Conservation (phyloP, 129 eudicot species). For the Pittosporum tobira region DNA sequence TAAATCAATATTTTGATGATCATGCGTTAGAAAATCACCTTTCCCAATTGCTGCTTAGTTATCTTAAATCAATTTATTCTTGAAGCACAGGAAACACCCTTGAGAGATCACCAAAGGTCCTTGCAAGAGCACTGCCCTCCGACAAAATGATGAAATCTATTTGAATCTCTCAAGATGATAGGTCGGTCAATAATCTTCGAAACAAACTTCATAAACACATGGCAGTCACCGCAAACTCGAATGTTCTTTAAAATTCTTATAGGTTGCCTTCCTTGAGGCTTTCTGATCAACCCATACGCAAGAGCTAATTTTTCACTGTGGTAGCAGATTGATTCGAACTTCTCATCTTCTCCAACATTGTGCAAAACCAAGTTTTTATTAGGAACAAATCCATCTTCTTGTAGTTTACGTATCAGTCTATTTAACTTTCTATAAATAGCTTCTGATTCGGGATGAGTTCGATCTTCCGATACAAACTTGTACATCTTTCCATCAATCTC, state of each 20-base stretch:
- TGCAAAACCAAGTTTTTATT: constrained; percentile 36
- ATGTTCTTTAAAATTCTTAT: constrained; percentile 41
- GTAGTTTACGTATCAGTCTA: constrained; percentile 20
- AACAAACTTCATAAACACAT: constrained; percentile 42
- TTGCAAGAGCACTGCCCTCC: constrained; percentile 43
- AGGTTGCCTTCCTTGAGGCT: constrained; percentile 24
- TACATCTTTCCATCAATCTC: constrained; percentile 38
- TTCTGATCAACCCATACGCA: constrained; percentile 33
- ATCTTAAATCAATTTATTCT: neutral
- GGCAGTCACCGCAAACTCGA: constrained; percentile 43
- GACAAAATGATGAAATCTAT: constrained; percentile 42
- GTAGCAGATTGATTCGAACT: constrained; percentile 32
- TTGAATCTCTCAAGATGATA: constrained; percentile 45
- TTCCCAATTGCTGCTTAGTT: neutral
- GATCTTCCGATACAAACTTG: constrained; percentile 45
- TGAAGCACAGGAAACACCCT: neutral
- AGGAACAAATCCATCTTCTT: constrained; percentile 30
- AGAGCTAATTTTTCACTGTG: constrained; percentile 52
- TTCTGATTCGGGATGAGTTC: constrained; percentile 37
- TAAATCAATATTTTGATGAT: neutral
- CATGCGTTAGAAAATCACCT: neutral
- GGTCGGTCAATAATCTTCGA: constrained; percentile 26
- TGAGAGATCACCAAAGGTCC: constrained; percentile 36
- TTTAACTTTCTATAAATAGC: constrained; percentile 28
- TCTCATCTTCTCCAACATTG: constrained; percentile 44